Evolutionary conservation across 2,329 filamentous ascomycete species (phyloP).

Genomic region (Metarhizium sp.): DNA sequence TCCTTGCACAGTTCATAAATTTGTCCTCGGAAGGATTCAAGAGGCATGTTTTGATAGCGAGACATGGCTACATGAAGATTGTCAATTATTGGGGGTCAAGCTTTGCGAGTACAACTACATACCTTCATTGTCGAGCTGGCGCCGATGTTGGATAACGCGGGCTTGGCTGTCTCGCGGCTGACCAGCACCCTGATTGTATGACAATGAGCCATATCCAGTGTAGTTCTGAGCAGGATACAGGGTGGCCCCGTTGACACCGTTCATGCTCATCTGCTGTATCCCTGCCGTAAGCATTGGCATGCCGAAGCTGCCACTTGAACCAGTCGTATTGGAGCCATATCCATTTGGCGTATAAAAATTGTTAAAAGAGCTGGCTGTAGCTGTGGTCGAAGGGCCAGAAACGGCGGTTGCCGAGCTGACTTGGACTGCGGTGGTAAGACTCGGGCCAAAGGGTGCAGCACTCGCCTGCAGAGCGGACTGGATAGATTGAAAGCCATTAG

Average conservation of each 20-base stretch:
- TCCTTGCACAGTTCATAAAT: conserved; percentile 93
- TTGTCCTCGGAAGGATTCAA: conserved; percentile 72
- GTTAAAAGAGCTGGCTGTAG: conserved; percentile 18
- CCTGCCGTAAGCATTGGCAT: conserved; percentile 51
- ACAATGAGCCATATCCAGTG: conserved; percentile 44
- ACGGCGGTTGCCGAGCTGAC: conserved; percentile 15
- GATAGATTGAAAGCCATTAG: conserved; percentile 46
- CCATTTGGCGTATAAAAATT: conserved; percentile 23
- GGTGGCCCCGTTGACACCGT: conserved; percentile 28
- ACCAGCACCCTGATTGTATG: conserved; percentile 33
- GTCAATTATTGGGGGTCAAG: not conserved
- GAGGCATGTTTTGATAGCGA: conserved; percentile 72
- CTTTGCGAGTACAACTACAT: conserved; percentile 15
- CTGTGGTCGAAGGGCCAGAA: conserved; percentile 14
- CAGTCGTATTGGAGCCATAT: conserved; percentile 18
- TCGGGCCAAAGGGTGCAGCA: conserved; percentile 69
- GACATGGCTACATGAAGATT: conserved; percentile 46
- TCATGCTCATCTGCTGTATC: conserved; percentile 57
- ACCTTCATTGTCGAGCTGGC: conserved; percentile 65
- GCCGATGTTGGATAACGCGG: conserved; percentile 66
- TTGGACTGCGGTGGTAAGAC: conserved; percentile 23
- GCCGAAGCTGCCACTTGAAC: conserved; percentile 15
- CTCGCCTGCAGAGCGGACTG: conserved; percentile 71
- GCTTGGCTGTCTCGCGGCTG: conserved; percentile 65
- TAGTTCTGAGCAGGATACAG: conserved; percentile 50